These are phyloP conservation scores for Starmera pachycereana DNA, from an alignment of 805 yeast genomes.

Conservation along the genomic window DNA sequence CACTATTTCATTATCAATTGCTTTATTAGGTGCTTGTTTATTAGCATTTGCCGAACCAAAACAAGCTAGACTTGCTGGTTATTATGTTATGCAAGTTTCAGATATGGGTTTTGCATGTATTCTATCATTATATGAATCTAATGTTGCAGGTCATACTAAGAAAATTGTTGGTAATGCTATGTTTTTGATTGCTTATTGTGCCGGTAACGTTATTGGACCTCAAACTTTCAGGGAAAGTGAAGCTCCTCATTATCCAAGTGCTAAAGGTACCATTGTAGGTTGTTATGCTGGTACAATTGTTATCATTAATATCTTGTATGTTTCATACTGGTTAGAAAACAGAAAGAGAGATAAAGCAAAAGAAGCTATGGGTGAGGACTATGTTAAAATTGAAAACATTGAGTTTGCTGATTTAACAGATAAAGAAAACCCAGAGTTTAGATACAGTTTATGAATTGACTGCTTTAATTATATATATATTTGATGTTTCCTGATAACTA, in stretches of 20 bases:
- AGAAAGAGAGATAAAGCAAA: slow-evolving; percentile 27
- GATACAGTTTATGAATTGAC: slow-evolving; percentile 18
- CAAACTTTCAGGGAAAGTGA: slow-evolving; percentile 50
- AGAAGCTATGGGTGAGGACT: slow-evolving; percentile 17
- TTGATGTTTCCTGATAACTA: no score
- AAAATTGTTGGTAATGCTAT: slow-evolving; percentile 50
- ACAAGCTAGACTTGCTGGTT: slow-evolving; percentile 16
- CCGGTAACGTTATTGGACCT: slow-evolving; percentile 65
- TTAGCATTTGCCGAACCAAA: slow-evolving; percentile 23
- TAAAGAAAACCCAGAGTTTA: slow-evolving; percentile 27
- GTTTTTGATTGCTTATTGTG: slow-evolving; percentile 53
- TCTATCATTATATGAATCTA: slow-evolving; percentile 27
- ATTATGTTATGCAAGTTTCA: slow-evolving; percentile 22
- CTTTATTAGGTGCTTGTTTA: slow-evolving; percentile 21
- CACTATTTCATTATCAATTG: slow-evolving; percentile 11
- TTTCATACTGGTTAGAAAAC: slow-evolving; percentile 28
- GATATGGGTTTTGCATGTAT: slow-evolving; percentile 27
- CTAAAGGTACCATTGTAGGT: slow-evolving; percentile 40
- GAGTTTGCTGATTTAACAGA: slow-evolving; percentile 41
- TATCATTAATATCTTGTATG: slow-evolving; percentile 20
- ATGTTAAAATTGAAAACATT: slow-evolving; percentile 19
- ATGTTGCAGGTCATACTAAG: slow-evolving; percentile 71
- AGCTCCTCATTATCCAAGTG: slow-evolving; percentile 51
- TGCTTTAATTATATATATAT: no score
- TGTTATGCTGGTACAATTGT: slow-evolving; percentile 32